Percentiles rank a stretch among this genome's conserved stretches.
phyloP scores from a whole-genome alignment of 805 yeast species.

The Diddensiella caesifluorescens region DNA sequence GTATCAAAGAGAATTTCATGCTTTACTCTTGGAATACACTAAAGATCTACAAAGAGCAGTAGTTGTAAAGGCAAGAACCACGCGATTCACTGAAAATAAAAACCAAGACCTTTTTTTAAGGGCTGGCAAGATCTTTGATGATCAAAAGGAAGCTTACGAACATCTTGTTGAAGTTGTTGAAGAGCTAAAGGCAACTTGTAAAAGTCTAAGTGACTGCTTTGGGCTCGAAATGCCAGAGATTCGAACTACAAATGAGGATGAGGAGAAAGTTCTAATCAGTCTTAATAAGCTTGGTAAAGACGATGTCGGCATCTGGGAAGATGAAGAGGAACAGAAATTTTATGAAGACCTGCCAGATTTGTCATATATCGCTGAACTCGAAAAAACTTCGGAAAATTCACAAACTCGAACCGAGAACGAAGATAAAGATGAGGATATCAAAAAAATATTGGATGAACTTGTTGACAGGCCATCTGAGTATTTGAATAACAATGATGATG shows the following conservation, averaged over 20 bases:
- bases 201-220: constrained; percentile 40
- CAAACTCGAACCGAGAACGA: constrained; percentile 43
- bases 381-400: constrained; percentile 6
- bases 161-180: constrained; percentile 29
- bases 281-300: constrained; percentile 11
- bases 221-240: constrained; percentile 37
- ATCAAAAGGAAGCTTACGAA: constrained; percentile 25
- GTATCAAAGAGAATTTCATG: constrained; percentile 24
- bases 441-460: constrained; percentile 10
- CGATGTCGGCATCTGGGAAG: constrained; percentile 50
- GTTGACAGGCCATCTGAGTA: constrained; percentile 31
- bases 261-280: constrained; percentile 24
- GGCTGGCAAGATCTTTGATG: constrained; percentile 56
- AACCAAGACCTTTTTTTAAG: constrained; percentile 55
- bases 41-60: constrained; percentile 42
- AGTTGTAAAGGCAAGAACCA: constrained; percentile 33
- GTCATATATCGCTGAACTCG: constrained; percentile 31
- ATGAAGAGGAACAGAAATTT: constrained; percentile 57
- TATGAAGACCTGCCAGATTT: constrained; percentile 65
- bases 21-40: constrained; percentile 44
- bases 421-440: constrained; percentile 31
- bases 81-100: constrained; percentile 35
- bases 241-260: constrained; percentile 24
- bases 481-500: constrained; percentile 34
- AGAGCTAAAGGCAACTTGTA: constrained; percentile 40